These are phyloP conservation scores for Salvia miltiorrhiza DNA, from an alignment of 257 asterid genomes.

Conservation along the genomic window DNA sequence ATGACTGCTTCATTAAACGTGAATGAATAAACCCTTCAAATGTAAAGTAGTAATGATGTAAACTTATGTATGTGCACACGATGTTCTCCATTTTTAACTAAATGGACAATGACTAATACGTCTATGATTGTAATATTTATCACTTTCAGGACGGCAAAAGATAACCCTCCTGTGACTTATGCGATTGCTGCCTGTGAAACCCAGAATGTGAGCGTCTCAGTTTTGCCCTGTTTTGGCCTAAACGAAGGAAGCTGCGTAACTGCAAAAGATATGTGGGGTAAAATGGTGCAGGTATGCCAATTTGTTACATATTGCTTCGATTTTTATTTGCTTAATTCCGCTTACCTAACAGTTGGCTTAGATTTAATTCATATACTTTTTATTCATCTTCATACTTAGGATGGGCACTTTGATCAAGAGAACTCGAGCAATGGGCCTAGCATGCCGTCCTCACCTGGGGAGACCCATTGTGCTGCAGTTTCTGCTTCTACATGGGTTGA, in stretches of 20 bases:
- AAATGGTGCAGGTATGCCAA: conserved; percentile 67
- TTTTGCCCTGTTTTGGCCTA: conserved; percentile 89
- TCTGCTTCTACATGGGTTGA: conserved; percentile 97
- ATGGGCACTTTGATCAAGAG: conserved; percentile 87
- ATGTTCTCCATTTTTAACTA: background rate
- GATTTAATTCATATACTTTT: background rate
- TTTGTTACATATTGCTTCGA: background rate
- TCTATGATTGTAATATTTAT: conserved; percentile 4
- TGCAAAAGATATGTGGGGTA: conserved; percentile 96
- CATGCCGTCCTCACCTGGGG: conserved; percentile 92
- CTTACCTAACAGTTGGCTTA: background rate
- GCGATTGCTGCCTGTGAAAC: conserved; percentile 98
- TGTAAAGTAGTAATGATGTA: background rate
- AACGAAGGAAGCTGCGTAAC: conserved; percentile 77
- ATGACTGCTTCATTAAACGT: background rate
- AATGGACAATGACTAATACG: background rate
- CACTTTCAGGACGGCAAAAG: conserved; percentile 80
- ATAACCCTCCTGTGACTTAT: conserved; percentile 83
- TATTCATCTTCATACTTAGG: conserved; percentile 38
- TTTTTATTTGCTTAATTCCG: background rate
- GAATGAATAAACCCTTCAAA: background rate
- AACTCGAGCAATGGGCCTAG: conserved; percentile 71
- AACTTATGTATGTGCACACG: background rate
- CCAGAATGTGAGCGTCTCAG: conserved; percentile 90
- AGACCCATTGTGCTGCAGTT: conserved; percentile 93